A percentile compares a stretch with the other conserved stretches of the same genome.
phyloP scores from a whole-genome alignment of 176 grass and related monocot species.

The Oryza meridionalis region DNA sequence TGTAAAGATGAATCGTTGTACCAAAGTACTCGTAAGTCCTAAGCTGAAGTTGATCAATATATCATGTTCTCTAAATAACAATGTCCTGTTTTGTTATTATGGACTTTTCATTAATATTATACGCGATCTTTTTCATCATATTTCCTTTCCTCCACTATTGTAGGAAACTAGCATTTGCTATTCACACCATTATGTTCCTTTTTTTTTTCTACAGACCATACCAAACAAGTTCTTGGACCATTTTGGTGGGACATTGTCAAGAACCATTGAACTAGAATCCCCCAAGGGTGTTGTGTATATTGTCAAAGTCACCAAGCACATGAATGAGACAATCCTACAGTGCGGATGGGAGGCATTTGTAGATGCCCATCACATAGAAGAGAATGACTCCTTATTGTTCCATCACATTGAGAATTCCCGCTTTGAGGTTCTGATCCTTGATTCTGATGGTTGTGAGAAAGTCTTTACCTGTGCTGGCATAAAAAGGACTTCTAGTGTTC shows the following conservation, averaged over 20 bases:
- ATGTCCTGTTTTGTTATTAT: neutral
- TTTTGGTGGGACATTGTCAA: constrained; percentile 34
- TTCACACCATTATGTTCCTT: neutral
- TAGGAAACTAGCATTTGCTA: neutral
- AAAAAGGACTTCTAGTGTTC: neutral
- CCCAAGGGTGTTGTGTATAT: constrained; percentile 31
- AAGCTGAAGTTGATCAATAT: neutral
- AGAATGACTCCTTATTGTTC: constrained; percentile 44
- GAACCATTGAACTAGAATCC: constrained; percentile 29
- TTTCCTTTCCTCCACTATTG: neutral
- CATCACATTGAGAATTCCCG: constrained; percentile 26
- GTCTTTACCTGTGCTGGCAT: constrained; percentile 1
- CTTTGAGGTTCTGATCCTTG: constrained; percentile 44
- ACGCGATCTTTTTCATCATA: neutral
- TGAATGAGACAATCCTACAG: neutral
- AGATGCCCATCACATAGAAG: constrained; percentile 17
- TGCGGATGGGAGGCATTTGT: constrained; percentile 45
- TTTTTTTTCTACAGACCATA: constrained; percentile 33
- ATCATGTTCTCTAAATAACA: neutral
- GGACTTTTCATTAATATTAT: neutral
- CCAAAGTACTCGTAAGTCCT: neutral
- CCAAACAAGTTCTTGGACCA: constrained; percentile 41
- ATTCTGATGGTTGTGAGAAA: constrained; percentile 38
- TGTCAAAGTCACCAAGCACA: constrained; percentile 13
- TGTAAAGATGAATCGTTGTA: constrained; percentile 16